Base-by-base conservation (phyloP, 2,329 filamentous ascomycete species). In the Monilinia fructigena region DNA sequence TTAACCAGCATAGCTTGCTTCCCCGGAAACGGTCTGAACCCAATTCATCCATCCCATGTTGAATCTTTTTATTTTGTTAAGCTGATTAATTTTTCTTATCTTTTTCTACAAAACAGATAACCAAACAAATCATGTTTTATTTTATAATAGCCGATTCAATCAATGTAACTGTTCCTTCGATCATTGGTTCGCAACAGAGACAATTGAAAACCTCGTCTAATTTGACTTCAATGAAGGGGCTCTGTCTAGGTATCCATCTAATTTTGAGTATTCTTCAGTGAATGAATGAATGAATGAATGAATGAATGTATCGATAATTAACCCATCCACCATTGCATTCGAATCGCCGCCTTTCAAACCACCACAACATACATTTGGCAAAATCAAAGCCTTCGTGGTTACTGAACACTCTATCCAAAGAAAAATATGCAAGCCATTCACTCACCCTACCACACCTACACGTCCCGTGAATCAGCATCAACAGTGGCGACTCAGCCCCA, bases 401-500 rank as follows among this genome's bases (percentile, higher is more conserved):
- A 50, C 28, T 60, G 42, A 50, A 48, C 28, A 23, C 20, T 38
- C 45, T 11, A n/a, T 50, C 31, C 56, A 48, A 23, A 28, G 42
- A 23, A 60, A 18, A 8, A 16, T 50, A 60, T 60, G 56, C 56
- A 60, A 60, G 56, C 56, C 28, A 23, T 50, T 31, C 42, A 48
- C 56, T 48, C 56, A 60, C 50, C 56, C 55, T 42, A 58, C 55
- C 38, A 58, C 55, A 60, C 56, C 45, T 47, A 40, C 58, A 60
- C 23, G 23, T 31, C 16, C 55, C 55, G n/a, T 58, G 55, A 45
- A 58, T 58, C 55, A n/a, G 55, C 53, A 55, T 31, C 55, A 45
- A 23, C 42, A 48, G 31, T 40, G 48, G 31, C 56, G 64, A 66
- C 64, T 66, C 63, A 62, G 64, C 64, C 56, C 64, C 56, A 52